Conservation (phyloP, 2,329 filamentous ascomycete genomes). For the Beauveria varroae region DNA sequence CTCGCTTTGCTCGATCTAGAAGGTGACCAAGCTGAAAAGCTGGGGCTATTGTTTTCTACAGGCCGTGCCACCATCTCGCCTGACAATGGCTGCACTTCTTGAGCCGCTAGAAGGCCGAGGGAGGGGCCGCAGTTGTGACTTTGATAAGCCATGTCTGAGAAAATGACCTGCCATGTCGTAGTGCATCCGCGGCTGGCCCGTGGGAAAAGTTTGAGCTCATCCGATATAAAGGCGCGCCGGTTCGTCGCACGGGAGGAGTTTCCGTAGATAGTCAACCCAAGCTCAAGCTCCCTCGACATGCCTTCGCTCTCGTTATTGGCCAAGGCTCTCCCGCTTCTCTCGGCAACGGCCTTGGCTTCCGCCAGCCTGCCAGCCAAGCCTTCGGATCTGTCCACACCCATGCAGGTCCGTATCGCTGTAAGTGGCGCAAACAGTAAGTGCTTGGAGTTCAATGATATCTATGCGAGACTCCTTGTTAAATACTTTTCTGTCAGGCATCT, state of each 20-base stretch:
- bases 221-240: neutral
- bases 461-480: neutral
- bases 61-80: neutral
- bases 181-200: neutral
- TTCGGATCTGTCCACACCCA: conserved; percentile 42
- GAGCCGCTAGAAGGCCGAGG: neutral
- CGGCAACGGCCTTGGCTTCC: conserved; percentile 1
- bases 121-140: neutral
- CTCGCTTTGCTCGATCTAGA: neutral
- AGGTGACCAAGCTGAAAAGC: neutral
- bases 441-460: neutral
- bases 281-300: neutral
- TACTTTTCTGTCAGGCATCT: conserved; percentile 31
- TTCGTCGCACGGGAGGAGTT: neutral
- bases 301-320: neutral
- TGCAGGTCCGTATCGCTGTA: conserved; percentile 46
- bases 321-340: conserved; percentile 1
- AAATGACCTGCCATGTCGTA: neutral
- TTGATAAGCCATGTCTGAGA: neutral
- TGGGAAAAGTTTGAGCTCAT: neutral
- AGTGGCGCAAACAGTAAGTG: conserved; percentile 39
- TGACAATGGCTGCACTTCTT: neutral
- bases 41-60: neutral
- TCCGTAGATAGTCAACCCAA: neutral
- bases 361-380: conserved; percentile 38